Percentiles rank a stretch among this genome's conserved stretches.
Conservation (phyloP, 768 basidiomycete genomes). For the Thelephora ganbajun region DNA sequence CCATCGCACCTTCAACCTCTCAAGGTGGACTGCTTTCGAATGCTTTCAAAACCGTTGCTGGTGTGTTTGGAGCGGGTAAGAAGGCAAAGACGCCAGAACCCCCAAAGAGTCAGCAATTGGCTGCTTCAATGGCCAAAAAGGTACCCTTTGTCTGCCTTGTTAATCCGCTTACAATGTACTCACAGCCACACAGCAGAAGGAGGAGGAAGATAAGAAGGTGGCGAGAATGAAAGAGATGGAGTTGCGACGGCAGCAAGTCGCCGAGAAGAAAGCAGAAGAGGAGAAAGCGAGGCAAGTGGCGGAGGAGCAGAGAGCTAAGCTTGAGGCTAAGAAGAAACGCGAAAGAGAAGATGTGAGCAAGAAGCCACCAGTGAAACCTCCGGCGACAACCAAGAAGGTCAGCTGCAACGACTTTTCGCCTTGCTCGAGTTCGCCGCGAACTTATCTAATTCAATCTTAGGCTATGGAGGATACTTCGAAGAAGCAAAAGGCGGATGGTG, state of each 20-base stretch:
- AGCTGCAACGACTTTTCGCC: neutral
- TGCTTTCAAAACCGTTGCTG: conserved; percentile 55
- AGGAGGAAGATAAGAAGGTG: conserved; percentile 70
- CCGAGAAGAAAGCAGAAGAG: conserved; percentile 68
- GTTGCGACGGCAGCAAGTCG: conserved; percentile 52
- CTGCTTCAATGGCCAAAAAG: conserved; percentile 80
- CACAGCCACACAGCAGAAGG: conserved; percentile 56
- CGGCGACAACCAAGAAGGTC: conserved; percentile 41
- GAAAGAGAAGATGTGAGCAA: conserved; percentile 76
- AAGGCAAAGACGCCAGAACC: conserved; percentile 49
- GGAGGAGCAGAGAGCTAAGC: conserved; percentile 58
- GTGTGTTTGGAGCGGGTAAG: conserved; percentile 53
- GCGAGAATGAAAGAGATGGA: conserved; percentile 72
- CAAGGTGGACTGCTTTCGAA: conserved; percentile 19
- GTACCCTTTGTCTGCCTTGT: conserved; percentile 24
- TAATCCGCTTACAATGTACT: neutral
- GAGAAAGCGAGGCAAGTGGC: conserved; percentile 50
- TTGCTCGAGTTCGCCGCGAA: neutral
- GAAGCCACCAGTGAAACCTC: conserved; percentile 33
- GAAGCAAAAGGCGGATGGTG: conserved; percentile 50
- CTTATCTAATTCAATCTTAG: conserved; percentile 16
- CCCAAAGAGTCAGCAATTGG: conserved; percentile 71
- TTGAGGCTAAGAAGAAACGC: conserved; percentile 68
- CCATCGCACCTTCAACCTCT: too few species aligned
- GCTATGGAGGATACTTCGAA: conserved; percentile 53